Conservation (phyloP, 2,329 filamentous ascomycete species). For the Claviceps quebecensis region DNA sequence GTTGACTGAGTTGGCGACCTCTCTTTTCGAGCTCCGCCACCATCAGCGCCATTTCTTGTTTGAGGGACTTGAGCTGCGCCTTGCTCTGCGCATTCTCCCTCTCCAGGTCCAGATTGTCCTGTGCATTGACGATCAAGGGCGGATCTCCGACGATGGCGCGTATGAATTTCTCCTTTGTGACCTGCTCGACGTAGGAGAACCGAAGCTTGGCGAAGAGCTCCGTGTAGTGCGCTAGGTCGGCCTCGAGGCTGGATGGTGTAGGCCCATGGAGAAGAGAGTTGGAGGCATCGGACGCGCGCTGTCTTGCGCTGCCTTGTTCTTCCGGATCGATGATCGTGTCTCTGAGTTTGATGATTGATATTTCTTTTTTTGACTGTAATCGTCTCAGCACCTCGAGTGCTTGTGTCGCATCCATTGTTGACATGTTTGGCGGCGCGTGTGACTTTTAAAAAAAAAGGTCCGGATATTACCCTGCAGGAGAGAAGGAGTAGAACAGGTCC, state of each 20-base stretch:
- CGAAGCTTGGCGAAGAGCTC: slow-evolving; percentile 92
- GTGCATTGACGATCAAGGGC: slow-evolving; percentile 66
- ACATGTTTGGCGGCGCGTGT: slow-evolving; percentile 15
- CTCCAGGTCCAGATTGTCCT: slow-evolving; percentile 71
- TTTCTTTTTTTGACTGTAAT: slow-evolving; percentile 43
- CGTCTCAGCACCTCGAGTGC: slow-evolving; percentile 35
- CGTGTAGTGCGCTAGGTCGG: slow-evolving; percentile 80
- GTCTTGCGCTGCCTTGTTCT: slow-evolving; percentile 20
- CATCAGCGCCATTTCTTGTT: slow-evolving; percentile 62
- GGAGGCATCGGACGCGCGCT: slow-evolving; percentile 60
- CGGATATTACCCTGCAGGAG: neutral
- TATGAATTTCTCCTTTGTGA: slow-evolving; percentile 96
- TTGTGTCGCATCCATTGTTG: slow-evolving; percentile 20
- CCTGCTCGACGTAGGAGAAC: slow-evolving; percentile 95
- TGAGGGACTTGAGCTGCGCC: slow-evolving; percentile 61
- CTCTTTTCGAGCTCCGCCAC: slow-evolving; percentile 57
- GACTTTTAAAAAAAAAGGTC: neutral
- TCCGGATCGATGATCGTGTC: slow-evolving; percentile 52
- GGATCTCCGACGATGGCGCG: slow-evolving; percentile 84
- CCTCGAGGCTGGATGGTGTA: slow-evolving; percentile 63
- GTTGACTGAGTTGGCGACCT: slow-evolving; percentile 42
- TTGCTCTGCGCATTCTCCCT: slow-evolving; percentile 56
- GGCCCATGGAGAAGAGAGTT: slow-evolving; percentile 48
- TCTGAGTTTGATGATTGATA: slow-evolving; percentile 64
- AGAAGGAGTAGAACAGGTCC: neutral